A percentile compares a stretch with the other conserved stretches of the same genome.
These are phyloP conservation scores for Clarireedia paspali DNA, from an alignment of 2,329 filamentous ascomycete species.

Conservation along the genomic window DNA sequence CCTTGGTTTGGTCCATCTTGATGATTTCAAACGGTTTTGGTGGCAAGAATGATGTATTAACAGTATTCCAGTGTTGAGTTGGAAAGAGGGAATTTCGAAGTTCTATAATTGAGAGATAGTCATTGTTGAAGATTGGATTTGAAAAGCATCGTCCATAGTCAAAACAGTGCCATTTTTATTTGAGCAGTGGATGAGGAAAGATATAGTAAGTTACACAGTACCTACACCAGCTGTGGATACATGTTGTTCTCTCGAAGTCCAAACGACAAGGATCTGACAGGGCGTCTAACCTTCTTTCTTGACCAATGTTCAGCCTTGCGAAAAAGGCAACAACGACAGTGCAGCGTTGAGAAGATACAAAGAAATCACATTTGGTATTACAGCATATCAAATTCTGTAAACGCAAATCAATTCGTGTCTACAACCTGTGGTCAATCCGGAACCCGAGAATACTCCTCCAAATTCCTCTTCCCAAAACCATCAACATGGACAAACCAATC, in stretches of 20 bases:
- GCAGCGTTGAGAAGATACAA: not conserved
- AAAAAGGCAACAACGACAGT: slow-evolving; percentile 1
- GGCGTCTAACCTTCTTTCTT: not conserved
- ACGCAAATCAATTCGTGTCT: not conserved
- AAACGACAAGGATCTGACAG: not conserved
- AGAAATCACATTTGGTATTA: too few relatives aligned
- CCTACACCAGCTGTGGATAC: not conserved
- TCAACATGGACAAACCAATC: slow-evolving; percentile 66
- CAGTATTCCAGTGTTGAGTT: too few relatives aligned
- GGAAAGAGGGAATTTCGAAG: too few relatives aligned
- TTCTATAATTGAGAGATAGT: not conserved
- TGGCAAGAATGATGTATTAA: too few relatives aligned
- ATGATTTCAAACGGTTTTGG: too few relatives aligned
- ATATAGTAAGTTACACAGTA: not conserved
- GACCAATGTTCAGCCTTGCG: slow-evolving; percentile 1
- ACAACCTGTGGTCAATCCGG: not conserved
- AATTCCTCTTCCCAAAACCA: not conserved
- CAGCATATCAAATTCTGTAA: too few relatives aligned
- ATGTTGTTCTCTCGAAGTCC: not conserved
- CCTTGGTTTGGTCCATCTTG: too few relatives aligned
- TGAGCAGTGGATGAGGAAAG: not conserved
- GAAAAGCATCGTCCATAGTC: not conserved
- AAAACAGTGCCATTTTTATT: not conserved
- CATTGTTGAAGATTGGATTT: not conserved
- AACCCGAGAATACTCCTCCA: not conserved